Conservation (phyloP, 176 grass and related monocot genomes). For the Triticum turgidum region DNA sequence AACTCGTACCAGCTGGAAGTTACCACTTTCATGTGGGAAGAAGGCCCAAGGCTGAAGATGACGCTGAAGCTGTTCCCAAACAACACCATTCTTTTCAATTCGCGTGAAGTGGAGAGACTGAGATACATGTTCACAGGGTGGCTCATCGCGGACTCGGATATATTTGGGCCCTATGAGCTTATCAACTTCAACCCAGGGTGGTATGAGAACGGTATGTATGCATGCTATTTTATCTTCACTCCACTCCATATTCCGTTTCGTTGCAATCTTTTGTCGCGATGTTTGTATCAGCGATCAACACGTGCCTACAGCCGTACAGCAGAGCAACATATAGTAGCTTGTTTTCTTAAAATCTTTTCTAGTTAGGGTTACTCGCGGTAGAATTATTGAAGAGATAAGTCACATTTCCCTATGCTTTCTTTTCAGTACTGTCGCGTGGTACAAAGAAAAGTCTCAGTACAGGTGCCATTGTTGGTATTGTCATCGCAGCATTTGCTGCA, state of each 20-base stretch:
- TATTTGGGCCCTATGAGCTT: slow-evolving; percentile 86
- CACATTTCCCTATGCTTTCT: slow-evolving; percentile 11
- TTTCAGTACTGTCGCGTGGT: slow-evolving; percentile 38
- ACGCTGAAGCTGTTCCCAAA: slow-evolving; percentile 59
- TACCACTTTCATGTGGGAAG: slow-evolving; percentile 53
- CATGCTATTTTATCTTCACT: slow-evolving; percentile 21
- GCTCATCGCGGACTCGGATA: slow-evolving; percentile 54
- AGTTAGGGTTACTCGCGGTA: neutral
- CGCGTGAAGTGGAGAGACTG: slow-evolving; percentile 49
- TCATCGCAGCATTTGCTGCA: slow-evolving; percentile 55
- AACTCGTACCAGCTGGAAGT: slow-evolving; percentile 48
- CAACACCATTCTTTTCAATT: slow-evolving; percentile 19
- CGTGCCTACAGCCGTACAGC: neutral
- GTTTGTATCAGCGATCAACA: neutral
- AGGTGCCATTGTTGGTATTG: slow-evolving; percentile 61
- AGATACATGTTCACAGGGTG: slow-evolving; percentile 67
- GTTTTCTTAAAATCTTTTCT: neutral
- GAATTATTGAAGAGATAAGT: slow-evolving; percentile 24
- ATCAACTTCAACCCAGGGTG: slow-evolving; percentile 46
- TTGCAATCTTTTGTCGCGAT: neutral
- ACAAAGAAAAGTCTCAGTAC: slow-evolving; percentile 44
- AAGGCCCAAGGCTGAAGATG: slow-evolving; percentile 70
- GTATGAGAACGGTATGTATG: slow-evolving; percentile 43
- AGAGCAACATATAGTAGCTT: neutral
- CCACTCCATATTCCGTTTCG: neutral